Conservation (phyloP, 345 rosid species). For the Xanthoceras sorbifolium region DNA sequence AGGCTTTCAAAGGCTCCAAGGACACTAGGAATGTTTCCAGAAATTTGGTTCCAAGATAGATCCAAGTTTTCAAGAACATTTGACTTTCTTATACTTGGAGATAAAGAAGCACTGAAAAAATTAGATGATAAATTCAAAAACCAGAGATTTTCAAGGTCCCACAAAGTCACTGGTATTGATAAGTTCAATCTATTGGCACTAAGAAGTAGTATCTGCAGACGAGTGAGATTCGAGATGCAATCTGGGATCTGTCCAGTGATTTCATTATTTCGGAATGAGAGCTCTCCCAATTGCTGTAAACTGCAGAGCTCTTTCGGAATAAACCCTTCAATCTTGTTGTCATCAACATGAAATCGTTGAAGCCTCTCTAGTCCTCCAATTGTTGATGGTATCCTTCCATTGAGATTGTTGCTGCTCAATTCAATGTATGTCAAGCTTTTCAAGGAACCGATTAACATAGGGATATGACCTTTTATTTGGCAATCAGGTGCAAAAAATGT, state of each 20-base stretch:
- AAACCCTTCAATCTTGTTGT: conserved; percentile 1
- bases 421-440: background rate
- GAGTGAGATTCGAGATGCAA: conserved; percentile 1
- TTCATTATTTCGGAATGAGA: background rate
- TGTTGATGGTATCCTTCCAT: background rate
- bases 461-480: conserved; percentile 7
- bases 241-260: background rate
- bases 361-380: conserved; percentile 1
- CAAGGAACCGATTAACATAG: background rate
- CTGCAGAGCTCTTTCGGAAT: conserved; percentile 8
- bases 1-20: conserved; percentile 15
- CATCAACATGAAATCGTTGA: background rate
- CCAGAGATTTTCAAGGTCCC: conserved; percentile 15
- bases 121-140: conserved; percentile 3
- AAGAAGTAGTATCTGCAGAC: background rate
- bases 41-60: background rate
- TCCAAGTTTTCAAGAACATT: background rate
- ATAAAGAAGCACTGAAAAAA: background rate
- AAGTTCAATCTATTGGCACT: conserved; percentile 1
- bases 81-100: background rate
- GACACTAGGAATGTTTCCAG: conserved; percentile 6
- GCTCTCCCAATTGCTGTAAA: background rate
- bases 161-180: conserved; percentile 8
- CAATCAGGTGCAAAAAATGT: background rate
- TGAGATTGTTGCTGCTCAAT: conserved; percentile 7